A percentile compares a stretch with the other conserved stretches of the same genome.
Evolutionary conservation across 257 asterid genomes (phyloP).

Genomic region (Asclepias syriaca): DNA sequence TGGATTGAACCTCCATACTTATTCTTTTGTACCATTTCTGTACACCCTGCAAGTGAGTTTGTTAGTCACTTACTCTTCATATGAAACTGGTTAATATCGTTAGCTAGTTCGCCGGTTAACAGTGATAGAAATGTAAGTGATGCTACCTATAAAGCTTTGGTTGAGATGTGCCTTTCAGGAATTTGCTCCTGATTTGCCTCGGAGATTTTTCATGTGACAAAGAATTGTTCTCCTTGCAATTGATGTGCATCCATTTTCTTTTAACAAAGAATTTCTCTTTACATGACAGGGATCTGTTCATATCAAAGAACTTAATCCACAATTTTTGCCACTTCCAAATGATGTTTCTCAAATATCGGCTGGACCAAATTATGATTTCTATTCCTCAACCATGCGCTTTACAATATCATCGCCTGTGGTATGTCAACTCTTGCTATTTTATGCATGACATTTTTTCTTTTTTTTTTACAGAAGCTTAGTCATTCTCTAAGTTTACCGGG

Average conservation of each 20-base stretch:
- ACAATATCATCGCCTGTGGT: conserved; percentile 90
- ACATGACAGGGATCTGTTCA: conserved; percentile 48
- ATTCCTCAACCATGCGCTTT: conserved; percentile 82
- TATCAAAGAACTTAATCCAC: conserved; percentile 67
- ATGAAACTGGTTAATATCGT: background rate
- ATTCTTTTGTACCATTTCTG: background rate
- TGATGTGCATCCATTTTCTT: background rate
- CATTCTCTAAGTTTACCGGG: conserved; percentile 31
- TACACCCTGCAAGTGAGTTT: background rate
- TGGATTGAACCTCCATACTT: background rate
- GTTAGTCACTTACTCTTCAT: background rate
- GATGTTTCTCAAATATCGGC: conserved; percentile 83
- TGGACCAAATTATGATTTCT: conserved; percentile 83
- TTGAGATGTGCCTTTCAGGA: background rate
- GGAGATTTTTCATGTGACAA: background rate
- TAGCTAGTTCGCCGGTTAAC: background rate
- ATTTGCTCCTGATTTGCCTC: background rate
- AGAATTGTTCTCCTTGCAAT: background rate
- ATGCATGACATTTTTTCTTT: background rate
- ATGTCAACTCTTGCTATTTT: conserved; percentile 22
- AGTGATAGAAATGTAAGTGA: background rate
- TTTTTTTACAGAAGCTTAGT: background rate
- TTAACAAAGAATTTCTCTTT: background rate
- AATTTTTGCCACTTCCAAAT: conserved; percentile 70
- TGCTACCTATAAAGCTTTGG: background rate